phyloP scores from a whole-genome alignment of 495 filamentous ascomycete genomes.

The Ramalina intermedia region DNA sequence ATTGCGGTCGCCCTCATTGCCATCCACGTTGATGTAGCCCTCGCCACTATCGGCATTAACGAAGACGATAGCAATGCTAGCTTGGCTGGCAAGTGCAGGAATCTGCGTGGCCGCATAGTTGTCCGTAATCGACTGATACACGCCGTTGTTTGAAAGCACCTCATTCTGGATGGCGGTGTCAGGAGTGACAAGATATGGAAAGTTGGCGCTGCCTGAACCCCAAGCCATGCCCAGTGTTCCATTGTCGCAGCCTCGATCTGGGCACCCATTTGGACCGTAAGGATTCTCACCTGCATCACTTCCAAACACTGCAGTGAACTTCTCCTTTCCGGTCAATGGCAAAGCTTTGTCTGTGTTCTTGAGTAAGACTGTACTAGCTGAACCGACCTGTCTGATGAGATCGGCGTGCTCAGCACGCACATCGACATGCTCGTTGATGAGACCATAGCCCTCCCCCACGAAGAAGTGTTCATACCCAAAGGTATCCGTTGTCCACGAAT shows the following conservation, averaged over 20 bases:
- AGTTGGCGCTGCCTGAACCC: slow-evolving; percentile 82
- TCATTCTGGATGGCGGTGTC: slow-evolving; percentile 71
- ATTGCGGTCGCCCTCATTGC: slow-evolving; percentile 79
- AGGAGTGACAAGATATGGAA: slow-evolving; percentile 83
- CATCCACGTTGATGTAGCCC: slow-evolving; percentile 69
- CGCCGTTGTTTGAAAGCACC: slow-evolving; percentile 37
- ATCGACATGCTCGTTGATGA: slow-evolving; percentile 73
- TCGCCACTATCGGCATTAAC: slow-evolving; percentile 82
- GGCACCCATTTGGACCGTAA: slow-evolving; percentile 72
- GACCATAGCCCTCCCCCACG: slow-evolving; percentile 34
- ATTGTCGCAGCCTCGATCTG: slow-evolving; percentile 67
- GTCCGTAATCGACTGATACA: slow-evolving; percentile 61
- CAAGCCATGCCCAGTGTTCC: slow-evolving; percentile 90
- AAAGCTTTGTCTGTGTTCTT: slow-evolving; percentile 68
- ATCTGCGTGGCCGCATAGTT: slow-evolving; percentile 55
- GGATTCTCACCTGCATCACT: slow-evolving; percentile 69
- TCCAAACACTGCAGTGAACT: slow-evolving; percentile 68
- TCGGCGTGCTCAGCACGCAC: slow-evolving; percentile 61
- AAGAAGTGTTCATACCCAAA: slow-evolving; percentile 52
- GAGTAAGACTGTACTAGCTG: slow-evolving; percentile 68
- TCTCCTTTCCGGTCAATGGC: slow-evolving; percentile 61
- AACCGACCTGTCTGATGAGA: slow-evolving; percentile 59
- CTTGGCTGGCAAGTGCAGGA: slow-evolving; percentile 46
- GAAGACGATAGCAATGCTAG: slow-evolving; percentile 68
- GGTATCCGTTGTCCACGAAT: slow-evolving; percentile 70